These are phyloP conservation scores for Penicillium sp. DNA, from an alignment of 2,329 filamentous ascomycete genomes.

Conservation along the genomic window DNA sequence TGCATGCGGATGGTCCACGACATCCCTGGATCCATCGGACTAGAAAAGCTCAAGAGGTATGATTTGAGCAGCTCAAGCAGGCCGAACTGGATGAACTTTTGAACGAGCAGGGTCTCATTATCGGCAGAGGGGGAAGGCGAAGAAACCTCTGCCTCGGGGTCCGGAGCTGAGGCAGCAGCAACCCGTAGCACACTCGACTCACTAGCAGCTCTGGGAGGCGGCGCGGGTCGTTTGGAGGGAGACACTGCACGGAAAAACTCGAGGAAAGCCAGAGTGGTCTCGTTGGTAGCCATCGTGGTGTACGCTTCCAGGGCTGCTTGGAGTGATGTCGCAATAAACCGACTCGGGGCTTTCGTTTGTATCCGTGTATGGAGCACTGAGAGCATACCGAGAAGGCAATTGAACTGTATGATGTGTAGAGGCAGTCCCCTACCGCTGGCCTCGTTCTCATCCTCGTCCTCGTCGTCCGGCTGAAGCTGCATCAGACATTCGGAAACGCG, in stretches of 20 bases:
- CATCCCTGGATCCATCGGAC: conserved; percentile 41
- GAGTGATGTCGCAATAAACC: conserved; percentile 63
- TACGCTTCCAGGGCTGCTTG: conserved; percentile 62
- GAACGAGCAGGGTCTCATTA: conserved; percentile 54
- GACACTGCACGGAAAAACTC: conserved; percentile 59
- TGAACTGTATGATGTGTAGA: conserved; percentile 21
- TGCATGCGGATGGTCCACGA: conserved; percentile 53
- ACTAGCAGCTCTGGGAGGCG: conserved; percentile 59
- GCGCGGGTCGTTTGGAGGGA: conserved; percentile 57
- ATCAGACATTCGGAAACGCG: conserved; percentile 63
- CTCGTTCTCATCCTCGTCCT: conserved; percentile 30
- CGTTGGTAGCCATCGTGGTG: conserved; percentile 55
- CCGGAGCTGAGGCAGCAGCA: conserved; percentile 46
- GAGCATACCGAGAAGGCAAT: conserved; percentile 48
- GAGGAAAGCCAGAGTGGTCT: conserved; percentile 57
- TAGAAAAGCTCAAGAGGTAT: conserved; percentile 50
- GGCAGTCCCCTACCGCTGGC: conserved; percentile 31
- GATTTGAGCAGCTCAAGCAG: conserved; percentile 62
- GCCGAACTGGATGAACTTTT: conserved; percentile 61
- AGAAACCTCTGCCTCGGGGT: conserved; percentile 56
- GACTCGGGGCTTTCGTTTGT: conserved; percentile 63
- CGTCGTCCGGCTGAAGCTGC: conserved; percentile 51
- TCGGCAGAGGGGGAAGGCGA: conserved; percentile 37
- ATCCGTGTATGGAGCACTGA: conserved; percentile 60
- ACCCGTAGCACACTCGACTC: conserved; percentile 42